Evolutionary conservation across 192 early-diverging fungal species (phyloP).

Genomic region (Spinellus fusiger): DNA sequence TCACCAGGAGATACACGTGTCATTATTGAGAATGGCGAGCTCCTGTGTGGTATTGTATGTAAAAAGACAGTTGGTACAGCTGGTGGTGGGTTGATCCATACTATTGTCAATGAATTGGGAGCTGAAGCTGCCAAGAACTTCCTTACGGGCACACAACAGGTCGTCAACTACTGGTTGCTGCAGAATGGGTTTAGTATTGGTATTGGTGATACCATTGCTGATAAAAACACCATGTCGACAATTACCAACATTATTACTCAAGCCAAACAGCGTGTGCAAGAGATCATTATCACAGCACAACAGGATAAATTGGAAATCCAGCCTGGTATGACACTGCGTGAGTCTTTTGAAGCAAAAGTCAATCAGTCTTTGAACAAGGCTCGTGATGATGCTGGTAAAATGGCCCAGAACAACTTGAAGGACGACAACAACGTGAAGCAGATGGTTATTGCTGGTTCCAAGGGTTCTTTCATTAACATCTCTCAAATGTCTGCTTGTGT

Average conservation of each 20-base stretch:
- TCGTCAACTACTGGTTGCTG: slow-evolving; percentile 94
- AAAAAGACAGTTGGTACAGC: slow-evolving; percentile 91
- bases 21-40: slow-evolving; percentile 86
- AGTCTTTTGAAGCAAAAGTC: slow-evolving; percentile 86
- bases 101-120: slow-evolving; percentile 92
- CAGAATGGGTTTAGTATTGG: slow-evolving; percentile 95
- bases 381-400: slow-evolving; percentile 87
- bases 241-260: slow-evolving; percentile 74
- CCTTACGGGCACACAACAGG: slow-evolving; percentile 86
- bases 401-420: slow-evolving; percentile 72
- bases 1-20: slow-evolving; percentile 90
- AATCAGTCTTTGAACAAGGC: slow-evolving; percentile 84
- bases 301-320: slow-evolving; percentile 72
- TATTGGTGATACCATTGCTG: slow-evolving; percentile 97
- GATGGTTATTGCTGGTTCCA: slow-evolving; percentile 95
- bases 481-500: slow-evolving; percentile 98
- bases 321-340: slow-evolving; percentile 90
- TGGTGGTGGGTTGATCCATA: slow-evolving; percentile 84
- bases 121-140: slow-evolving; percentile 81
- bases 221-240: slow-evolving; percentile 66
- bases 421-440: slow-evolving; percentile 94
- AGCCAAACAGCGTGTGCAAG: slow-evolving; percentile 72
- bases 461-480: slow-evolving; percentile 94
- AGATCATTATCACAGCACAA: slow-evolving; percentile 78
- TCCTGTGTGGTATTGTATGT: slow-evolving; percentile 90